These are phyloP conservation scores for Solanum dulcamara DNA, from an alignment of 257 asterid genomes.

Conservation along the genomic window DNA sequence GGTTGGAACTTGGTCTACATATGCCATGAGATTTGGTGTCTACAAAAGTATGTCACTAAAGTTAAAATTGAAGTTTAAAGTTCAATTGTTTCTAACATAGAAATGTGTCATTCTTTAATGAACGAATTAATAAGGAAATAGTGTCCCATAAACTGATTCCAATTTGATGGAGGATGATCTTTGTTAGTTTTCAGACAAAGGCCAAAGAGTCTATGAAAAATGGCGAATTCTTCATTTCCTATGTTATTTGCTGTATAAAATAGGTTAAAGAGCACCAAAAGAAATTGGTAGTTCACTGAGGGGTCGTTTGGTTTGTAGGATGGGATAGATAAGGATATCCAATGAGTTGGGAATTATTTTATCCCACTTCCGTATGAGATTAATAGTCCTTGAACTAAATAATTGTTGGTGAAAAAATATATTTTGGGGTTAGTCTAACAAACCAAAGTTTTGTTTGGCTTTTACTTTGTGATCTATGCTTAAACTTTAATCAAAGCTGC, in stretches of 20 bases:
- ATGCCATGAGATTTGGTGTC: neutral
- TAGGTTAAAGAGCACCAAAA: neutral
- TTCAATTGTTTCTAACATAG: neutral
- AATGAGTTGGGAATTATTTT: too few relatives aligned
- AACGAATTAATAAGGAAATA: too few relatives aligned
- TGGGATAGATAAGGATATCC: too few relatives aligned
- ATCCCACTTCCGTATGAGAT: too few relatives aligned
- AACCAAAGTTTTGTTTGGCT: neutral
- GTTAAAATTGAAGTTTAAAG: neutral
- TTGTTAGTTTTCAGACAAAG: neutral
- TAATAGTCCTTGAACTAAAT: too few relatives aligned
- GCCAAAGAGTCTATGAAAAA: slow-evolving; percentile 16
- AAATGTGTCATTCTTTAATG: too few relatives aligned
- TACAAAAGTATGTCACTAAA: neutral
- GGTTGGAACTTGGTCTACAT: neutral
- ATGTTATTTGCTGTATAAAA: too few relatives aligned
- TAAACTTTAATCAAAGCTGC: neutral
- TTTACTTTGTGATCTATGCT: neutral
- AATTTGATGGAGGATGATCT: neutral
- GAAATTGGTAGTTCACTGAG: neutral
- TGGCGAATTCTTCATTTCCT: slow-evolving; percentile 9
- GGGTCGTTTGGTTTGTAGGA: too few relatives aligned
- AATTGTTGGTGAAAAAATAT: neutral
- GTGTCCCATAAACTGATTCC: neutral
- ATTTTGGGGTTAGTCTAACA: neutral